phyloP scores from a whole-genome alignment of 495 filamentous ascomycete species.

The Beverwykella pulmonaria region DNA sequence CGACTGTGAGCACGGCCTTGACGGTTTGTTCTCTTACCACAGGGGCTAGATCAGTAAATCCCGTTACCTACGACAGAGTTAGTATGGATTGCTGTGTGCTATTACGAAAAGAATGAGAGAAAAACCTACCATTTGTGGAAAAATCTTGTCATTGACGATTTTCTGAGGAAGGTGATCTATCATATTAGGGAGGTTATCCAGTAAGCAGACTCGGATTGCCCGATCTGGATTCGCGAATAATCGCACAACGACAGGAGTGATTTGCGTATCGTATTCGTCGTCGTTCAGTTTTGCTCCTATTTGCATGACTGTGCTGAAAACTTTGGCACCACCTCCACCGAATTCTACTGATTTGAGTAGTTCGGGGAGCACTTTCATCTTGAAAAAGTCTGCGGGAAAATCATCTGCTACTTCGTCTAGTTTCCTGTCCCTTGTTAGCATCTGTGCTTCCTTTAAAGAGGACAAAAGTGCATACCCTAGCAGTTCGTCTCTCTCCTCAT shows the following conservation, averaged over 20 bases:
- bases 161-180: slow-evolving; percentile 88
- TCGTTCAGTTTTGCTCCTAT: slow-evolving; percentile 82
- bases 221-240: slow-evolving; percentile 90
- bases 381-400: slow-evolving; percentile 96
- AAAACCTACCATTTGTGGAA: slow-evolving; percentile 80
- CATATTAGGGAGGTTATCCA: slow-evolving; percentile 89
- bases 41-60: slow-evolving; percentile 88
- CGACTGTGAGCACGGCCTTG: slow-evolving; percentile 83
- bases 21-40: slow-evolving; percentile 94
- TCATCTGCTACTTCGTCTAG: slow-evolving; percentile 85
- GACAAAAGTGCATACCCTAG: slow-evolving; percentile 61
- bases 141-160: slow-evolving; percentile 93
- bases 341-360: slow-evolving; percentile 97
- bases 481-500: slow-evolving; percentile 81
- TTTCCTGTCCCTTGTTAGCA: slow-evolving; percentile 58
- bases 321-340: slow-evolving; percentile 91
- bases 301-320: slow-evolving; percentile 83
- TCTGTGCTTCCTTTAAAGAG: slow-evolving; percentile 16
- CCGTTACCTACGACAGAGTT: slow-evolving; percentile 61
- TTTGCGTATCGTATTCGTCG: slow-evolving; percentile 82
- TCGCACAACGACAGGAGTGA: slow-evolving; percentile 85
- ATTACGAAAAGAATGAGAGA: background rate
- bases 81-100: background rate
- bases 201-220: slow-evolving; percentile 84
- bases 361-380: slow-evolving; percentile 93